Percentiles rank a stretch among this genome's conserved stretches.
Conservation (phyloP, 768 basidiomycete genomes). For the Suillus spraguei region DNA sequence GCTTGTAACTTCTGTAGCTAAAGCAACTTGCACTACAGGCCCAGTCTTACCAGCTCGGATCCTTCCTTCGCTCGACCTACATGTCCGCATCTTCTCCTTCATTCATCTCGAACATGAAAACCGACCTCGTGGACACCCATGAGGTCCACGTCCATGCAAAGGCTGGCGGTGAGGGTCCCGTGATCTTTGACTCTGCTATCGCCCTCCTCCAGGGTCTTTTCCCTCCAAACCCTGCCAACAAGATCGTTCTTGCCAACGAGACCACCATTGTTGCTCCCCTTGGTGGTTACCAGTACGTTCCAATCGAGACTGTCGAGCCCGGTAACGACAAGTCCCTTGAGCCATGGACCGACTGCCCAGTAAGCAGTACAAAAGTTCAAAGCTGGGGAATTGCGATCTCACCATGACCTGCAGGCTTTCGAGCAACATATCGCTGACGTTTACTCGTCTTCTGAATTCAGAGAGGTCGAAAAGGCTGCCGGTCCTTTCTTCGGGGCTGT, state of each 20-base stretch:
- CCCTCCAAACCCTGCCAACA: too few species aligned
- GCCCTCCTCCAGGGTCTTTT: too few species aligned
- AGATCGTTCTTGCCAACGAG: too few species aligned
- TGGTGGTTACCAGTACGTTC: constrained; percentile 85
- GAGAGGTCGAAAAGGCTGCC: too few species aligned
- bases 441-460: too few species aligned
- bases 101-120: constrained; percentile 64
- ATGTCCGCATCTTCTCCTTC: constrained; percentile 64
- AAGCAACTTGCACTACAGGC: constrained; percentile 40
- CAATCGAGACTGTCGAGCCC: constrained; percentile 85
- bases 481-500: too few species aligned
- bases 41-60: constrained; percentile 68
- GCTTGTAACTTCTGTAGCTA: not conserved
- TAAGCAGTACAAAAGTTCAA: constrained; percentile 28
- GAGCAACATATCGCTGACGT: constrained; percentile 64
- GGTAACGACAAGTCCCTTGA: constrained; percentile 82
- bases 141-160: constrained; percentile 80
- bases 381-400: constrained; percentile 16
- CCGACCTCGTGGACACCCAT: constrained; percentile 71
- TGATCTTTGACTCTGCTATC: too few species aligned
- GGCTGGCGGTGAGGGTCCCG: constrained; percentile 79
- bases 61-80: constrained; percentile 64
- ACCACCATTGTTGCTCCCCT: too few species aligned
- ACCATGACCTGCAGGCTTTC: constrained; percentile 50
- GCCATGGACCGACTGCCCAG: constrained; percentile 71